These are phyloP conservation scores for Epichloe uncinata DNA, from an alignment of 2,329 filamentous ascomycete genomes.

Conservation along the genomic window DNA sequence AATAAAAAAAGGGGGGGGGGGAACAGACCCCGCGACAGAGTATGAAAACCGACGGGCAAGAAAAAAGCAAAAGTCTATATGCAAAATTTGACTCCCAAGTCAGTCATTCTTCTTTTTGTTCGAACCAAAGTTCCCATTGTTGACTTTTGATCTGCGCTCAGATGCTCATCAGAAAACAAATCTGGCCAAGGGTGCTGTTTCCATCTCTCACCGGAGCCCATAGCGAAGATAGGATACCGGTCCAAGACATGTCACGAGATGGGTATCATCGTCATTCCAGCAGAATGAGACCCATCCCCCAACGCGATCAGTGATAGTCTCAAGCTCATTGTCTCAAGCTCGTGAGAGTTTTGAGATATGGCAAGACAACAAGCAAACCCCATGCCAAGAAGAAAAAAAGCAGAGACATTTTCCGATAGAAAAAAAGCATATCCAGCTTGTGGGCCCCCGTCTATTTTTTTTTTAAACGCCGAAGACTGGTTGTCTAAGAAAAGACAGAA, in stretches of 20 bases:
- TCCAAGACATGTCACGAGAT: constrained; percentile 20
- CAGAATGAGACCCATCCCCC: not conserved
- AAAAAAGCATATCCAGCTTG: constrained; percentile 10
- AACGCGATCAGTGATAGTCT: not conserved
- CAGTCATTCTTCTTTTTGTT: not conserved
- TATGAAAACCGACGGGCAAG: too few species aligned
- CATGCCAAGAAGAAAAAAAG: constrained; percentile 2
- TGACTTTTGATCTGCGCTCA: not conserved
- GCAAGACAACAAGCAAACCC: constrained; percentile 5
- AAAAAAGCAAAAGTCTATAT: not conserved
- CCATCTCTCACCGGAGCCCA: not conserved
- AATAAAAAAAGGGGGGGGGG: constrained; percentile 5
- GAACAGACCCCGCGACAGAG: not conserved
- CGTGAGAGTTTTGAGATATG: constrained; percentile 7
- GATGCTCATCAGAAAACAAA: not conserved
- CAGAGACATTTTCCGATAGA: not conserved
- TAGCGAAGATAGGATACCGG: constrained; percentile 1
- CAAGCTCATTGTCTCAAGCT: constrained; percentile 5
- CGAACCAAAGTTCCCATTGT: not conserved
- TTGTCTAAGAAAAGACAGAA: constrained; percentile 3
- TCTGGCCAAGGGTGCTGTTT: not conserved
- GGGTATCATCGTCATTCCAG: constrained; percentile 18
- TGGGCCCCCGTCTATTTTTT: constrained; percentile 17
- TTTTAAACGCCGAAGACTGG: constrained; percentile 19
- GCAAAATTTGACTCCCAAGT: not conserved